Conservation (phyloP, 2,329 filamentous ascomycete species). For the Cercospora citrullina region DNA sequence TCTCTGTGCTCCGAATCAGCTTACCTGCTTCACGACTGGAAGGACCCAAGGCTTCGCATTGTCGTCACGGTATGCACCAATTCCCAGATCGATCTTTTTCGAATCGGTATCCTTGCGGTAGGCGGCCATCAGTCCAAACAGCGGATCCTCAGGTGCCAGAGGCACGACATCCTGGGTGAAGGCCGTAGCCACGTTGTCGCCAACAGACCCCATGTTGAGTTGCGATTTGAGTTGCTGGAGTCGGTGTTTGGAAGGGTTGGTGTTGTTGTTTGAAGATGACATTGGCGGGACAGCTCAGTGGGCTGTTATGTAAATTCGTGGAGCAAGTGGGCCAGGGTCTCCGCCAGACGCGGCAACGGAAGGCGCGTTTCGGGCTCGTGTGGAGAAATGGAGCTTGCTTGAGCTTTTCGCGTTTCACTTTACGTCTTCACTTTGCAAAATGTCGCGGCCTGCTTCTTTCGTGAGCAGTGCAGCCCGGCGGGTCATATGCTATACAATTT, state of each 20-base stretch:
- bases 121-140: conserved; percentile 89
- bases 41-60: conserved; percentile 96
- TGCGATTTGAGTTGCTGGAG: conserved; percentile 34
- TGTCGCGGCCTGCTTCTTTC: neutral
- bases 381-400: conserved; percentile 4
- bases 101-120: conserved; percentile 74
- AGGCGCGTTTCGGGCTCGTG: conserved; percentile 3
- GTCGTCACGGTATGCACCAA: conserved; percentile 93
- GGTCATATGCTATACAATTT: neutral
- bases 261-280: conserved; percentile 13
- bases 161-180: conserved; percentile 34
- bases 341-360: conserved; percentile 1
- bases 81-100: conserved; percentile 90
- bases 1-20: conserved; percentile 25
- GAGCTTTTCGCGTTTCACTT: neutral
- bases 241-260: conserved; percentile 41
- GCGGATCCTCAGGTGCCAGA: conserved; percentile 81
- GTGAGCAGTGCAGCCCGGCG: neutral
- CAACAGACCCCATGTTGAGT: conserved; percentile 23
- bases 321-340: neutral
- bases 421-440: neutral
- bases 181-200: conserved; percentile 25
- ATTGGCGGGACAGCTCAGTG: conserved; percentile 24
- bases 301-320: conserved; percentile 6
- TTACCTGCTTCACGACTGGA: conserved; percentile 93